Percentiles rank a stretch among this genome's conserved stretches.
Conservation (phyloP, 139 green algal species). For the Closterium sp. region DNA sequence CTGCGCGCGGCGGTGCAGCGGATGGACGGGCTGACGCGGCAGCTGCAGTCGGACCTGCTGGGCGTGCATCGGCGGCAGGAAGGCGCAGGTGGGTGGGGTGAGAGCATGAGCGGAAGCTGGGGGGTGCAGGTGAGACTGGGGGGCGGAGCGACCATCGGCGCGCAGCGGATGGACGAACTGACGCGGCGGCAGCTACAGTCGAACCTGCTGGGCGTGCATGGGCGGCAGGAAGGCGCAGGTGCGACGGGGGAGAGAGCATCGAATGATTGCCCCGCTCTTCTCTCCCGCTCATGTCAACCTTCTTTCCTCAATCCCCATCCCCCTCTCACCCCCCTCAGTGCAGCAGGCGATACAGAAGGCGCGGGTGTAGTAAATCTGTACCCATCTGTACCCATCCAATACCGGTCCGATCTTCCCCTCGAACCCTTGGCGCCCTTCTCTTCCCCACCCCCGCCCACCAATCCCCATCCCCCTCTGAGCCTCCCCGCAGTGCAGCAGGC, state of each 20-base stretch:
- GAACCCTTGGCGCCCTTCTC: too few species aligned
- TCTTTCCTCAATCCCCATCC: neutral
- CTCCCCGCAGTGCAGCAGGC: slow-evolving; percentile 8
- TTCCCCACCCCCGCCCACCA: neutral
- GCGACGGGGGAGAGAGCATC: neutral
- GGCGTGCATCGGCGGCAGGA: neutral
- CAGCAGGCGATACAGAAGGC: neutral
- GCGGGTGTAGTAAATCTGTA: too few species aligned
- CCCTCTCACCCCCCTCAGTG: neutral
- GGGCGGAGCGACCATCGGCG: too few species aligned
- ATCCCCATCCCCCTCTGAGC: neutral
- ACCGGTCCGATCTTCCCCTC: too few species aligned
- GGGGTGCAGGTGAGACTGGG: too few species aligned
- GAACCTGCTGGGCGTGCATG: too few species aligned
- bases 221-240: too few species aligned
- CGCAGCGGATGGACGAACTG: too few species aligned
- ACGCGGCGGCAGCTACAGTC: too few species aligned
- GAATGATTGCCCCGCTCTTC: too few species aligned
- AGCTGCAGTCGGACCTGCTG: neutral
- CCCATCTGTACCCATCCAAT: too few species aligned
- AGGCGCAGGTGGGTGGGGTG: neutral
- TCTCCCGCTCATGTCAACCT: neutral
- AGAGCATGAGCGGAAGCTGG: too few species aligned
- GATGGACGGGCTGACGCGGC: neutral
- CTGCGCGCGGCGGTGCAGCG: neutral